Evolutionary conservation across 2,329 filamentous ascomycete genomes (phyloP), one percentile per base, ranked within the genome.

Genomic region (Fusarium pseudocircinatum): DNA sequence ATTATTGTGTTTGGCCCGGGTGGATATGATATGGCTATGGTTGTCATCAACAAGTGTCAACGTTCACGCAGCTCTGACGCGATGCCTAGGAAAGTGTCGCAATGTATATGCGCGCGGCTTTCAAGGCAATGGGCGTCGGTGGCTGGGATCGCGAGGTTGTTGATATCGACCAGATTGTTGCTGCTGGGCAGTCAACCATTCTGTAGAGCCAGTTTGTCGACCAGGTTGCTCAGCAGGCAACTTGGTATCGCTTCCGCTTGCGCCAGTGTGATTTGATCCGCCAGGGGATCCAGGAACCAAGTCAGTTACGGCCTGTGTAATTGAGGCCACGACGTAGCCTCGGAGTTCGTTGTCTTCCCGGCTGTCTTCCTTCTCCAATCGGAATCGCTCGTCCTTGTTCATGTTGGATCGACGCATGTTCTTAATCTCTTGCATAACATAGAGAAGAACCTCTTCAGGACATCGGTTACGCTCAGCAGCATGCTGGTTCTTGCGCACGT

Each of bases 341-440:
- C 93, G 89, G 36, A 96, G 88, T 80, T 96, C 93, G 58, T 89
- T 89, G 78, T 94, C 91, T 80, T 96, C 94, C 53, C 87, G 87
- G 75, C 90, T 88, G 80, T 96, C 94, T 80, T 96, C 94, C 80
- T 94, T 94, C 81, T 95, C 92, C 20, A 96, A 86, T 46, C 90
- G 88, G 83, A 95, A 95, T 67, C 93, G 92, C 77, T 97, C 92
- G 24, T 96, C 92, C 85, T 98, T 97, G 81, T 88, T 87, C 87
- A 97, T 90, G 83, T 97, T 95, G 78, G 90, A 88, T 58, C 96
- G 91, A 78, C 96, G 93, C 78, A 96, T 89, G 70, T 91, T 90
- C 78, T 94, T 94, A 79, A 99, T 96, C 84, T 98, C 96, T 76
- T 95, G 92, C 84, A 96, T 92, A 72, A 98, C 94, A 85, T 95